Evolutionary conservation across 2,329 filamentous ascomycete genomes (phyloP).

Genomic region (Zymoseptoria passerinii): DNA sequence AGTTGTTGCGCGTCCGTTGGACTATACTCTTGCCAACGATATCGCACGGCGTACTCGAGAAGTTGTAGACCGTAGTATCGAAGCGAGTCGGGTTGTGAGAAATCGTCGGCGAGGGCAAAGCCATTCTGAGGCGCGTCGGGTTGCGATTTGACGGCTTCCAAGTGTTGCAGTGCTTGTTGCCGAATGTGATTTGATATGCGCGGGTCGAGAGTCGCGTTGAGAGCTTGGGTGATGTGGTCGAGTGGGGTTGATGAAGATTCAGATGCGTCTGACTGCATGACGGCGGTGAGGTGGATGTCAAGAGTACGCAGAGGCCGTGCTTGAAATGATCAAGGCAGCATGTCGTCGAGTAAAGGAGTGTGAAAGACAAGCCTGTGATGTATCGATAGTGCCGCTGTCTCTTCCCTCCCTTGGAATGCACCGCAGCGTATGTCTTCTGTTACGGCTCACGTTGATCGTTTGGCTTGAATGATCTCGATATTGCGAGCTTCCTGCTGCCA

Average conservation of each 20-base stretch:
- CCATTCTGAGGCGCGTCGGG: slow-evolving; percentile 76
- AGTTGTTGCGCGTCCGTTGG: slow-evolving; percentile 59
- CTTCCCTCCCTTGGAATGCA: not conserved
- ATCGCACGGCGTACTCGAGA: slow-evolving; percentile 80
- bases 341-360: not conserved
- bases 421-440: not conserved
- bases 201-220: slow-evolving; percentile 79
- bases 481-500: not conserved
- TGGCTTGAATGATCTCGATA: not conserved
- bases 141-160: slow-evolving; percentile 76
- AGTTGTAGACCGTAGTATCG: slow-evolving; percentile 91
- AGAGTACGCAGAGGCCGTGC: not conserved
- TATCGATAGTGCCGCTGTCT: not conserved
- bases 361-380: not conserved
- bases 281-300: not conserved
- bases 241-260: slow-evolving; percentile 31
- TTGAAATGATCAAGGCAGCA: not conserved
- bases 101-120: slow-evolving; percentile 70
- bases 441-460: not conserved
- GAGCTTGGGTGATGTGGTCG: slow-evolving; percentile 68
- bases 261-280: not conserved
- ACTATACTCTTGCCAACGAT: slow-evolving; percentile 69
- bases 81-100: slow-evolving; percentile 67
- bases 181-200: slow-evolving; percentile 73
- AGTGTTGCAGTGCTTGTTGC: slow-evolving; percentile 71